Evolutionary conservation across 2,329 filamentous ascomycete genomes (phyloP), one percentile per base, ranked within the genome.

Genomic region (Alternaria viburni): DNA sequence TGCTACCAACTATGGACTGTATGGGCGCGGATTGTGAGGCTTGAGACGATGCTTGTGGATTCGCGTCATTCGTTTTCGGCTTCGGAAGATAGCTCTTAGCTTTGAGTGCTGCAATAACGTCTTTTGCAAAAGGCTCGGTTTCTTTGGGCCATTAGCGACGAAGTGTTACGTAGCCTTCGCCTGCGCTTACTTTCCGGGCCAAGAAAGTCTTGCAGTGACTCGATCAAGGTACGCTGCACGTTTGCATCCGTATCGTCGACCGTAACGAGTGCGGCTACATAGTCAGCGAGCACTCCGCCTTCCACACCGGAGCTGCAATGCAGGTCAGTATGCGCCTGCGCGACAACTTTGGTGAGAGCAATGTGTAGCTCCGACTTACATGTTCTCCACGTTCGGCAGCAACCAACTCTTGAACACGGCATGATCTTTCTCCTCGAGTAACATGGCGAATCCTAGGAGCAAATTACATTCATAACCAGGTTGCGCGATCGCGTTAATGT

Each of bases 281-380:
- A 96, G 72, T 96, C 92, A 50, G 91, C 92, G 4, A 96, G 88
- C 6, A 95, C 91, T 73, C 93, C 92, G 30, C 90, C 87, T 76
- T 96, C 92, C 54, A 91, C 91, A 73, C 94, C 91, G 26, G 91
- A 92, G 57, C 91, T 93, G 54, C 44, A 12, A 5, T 28, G 17
- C 28, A 41, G 41, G 56, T 67, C 21, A 71, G 59, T 45, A 46
- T 49, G 50, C 25, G 25, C 54, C n/a, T 36, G 45, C 23, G 28
- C 36, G 46, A 57, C 3, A 23, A 7, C 23, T 47, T 58, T 44
- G 43, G 45, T 25, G 45, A 51, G 21, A 28, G 55, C 47, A 17
- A 62, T 9, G 17, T 17, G 36, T 46, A 19, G 44, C 45, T 49
- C 26, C 9, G 17, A 82, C 89, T 57, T 81, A 92, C 90, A 90